Evolutionary conservation across 1,139 yeast species (phyloP), one percentile per base, ranked within the genome.

Genomic region (Sugiyamaella novakii): DNA sequence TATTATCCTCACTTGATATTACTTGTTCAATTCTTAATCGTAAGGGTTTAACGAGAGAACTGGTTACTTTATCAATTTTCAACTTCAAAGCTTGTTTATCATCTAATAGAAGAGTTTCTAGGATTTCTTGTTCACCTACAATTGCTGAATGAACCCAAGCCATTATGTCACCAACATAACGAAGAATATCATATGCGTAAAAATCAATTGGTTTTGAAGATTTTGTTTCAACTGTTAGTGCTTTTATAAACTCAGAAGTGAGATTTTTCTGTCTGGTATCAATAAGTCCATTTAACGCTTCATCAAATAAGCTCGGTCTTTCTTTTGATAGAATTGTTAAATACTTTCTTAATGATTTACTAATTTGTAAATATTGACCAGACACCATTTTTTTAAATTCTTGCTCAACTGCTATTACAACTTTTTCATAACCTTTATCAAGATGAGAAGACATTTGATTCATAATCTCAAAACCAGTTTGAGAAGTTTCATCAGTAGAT

Each of bases 81-180:
- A 66, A 43, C 49, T 59, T 50, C 53, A 63, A 54, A 27, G 56
- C 52, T 55, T 65, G 54, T 43, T 61, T 45, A 47, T 64, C 55
- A 54, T 52, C 47, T 38, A 74, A 75, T 52, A 84, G 76, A 48
- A 84, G 61, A 8, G 77, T 76, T 5, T 77, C 76, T 12, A 92
- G 76, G 30, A 84, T 76, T 63, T 94, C 98, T 31, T 81, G 76
- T 65, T 94, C 98, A 65, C 87, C 87, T 3, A 89, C 95, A 29
- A 91, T 83, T n/a, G 88, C 77, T 0, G 94, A 80, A 62, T 94
- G 98, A 11, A 91, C 77, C 71, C 87, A 87, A 0, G 98, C 98
- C 40, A 92, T 70, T 27, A 92, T 76, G 64, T 89, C 98, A 22
- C 98, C 96, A 15, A 87, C 76, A 58, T 83, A 89, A 51, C 96